Conservation (phyloP, 2,329 filamentous ascomycete species). For the Xylariaceae sp. region DNA sequence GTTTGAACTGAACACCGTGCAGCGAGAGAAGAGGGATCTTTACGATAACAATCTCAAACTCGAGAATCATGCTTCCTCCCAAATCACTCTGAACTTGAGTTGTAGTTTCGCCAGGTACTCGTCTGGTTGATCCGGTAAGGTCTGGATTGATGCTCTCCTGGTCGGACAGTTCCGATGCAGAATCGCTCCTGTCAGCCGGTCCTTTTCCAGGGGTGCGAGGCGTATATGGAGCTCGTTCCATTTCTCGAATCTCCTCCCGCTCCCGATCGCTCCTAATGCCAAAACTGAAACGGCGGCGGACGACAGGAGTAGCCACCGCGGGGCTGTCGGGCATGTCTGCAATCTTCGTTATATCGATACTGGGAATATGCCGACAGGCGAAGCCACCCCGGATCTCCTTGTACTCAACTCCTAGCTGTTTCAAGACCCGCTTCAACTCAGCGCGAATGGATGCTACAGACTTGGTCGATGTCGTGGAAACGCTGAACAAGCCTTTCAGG, state of each 20-base stretch:
- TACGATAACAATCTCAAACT: slow-evolving; percentile 95
- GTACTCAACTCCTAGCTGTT: slow-evolving; percentile 84
- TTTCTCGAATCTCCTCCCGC: slow-evolving; percentile 65
- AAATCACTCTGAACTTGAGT: slow-evolving; percentile 89
- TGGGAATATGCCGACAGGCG: slow-evolving; percentile 79
- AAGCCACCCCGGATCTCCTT: slow-evolving; percentile 92
- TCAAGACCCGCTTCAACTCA: slow-evolving; percentile 86
- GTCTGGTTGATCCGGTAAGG: slow-evolving; percentile 45
- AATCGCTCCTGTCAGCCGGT: slow-evolving; percentile 66
- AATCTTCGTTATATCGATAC: slow-evolving; percentile 77
- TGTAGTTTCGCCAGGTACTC: slow-evolving; percentile 77
- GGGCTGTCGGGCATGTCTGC: slow-evolving; percentile 59
- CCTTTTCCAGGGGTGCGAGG: slow-evolving; percentile 42
- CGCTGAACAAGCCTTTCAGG: slow-evolving; percentile 93
- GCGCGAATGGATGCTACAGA: slow-evolving; percentile 77
- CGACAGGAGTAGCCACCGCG: slow-evolving; percentile 46
- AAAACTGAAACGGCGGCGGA: slow-evolving; percentile 79
- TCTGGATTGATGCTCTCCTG: slow-evolving; percentile 59
- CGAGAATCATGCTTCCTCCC: slow-evolving; percentile 74
- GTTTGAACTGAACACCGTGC: slow-evolving; percentile 97
- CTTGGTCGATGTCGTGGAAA: slow-evolving; percentile 92
- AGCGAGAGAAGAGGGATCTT: slow-evolving; percentile 90
- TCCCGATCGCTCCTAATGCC: slow-evolving; percentile 63
- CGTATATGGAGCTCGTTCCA: slow-evolving; percentile 47
- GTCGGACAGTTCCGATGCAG: slow-evolving; percentile 80